Conservation (phyloP, 2,329 filamentous ascomycete genomes). For the Sphaerulina populicola region DNA sequence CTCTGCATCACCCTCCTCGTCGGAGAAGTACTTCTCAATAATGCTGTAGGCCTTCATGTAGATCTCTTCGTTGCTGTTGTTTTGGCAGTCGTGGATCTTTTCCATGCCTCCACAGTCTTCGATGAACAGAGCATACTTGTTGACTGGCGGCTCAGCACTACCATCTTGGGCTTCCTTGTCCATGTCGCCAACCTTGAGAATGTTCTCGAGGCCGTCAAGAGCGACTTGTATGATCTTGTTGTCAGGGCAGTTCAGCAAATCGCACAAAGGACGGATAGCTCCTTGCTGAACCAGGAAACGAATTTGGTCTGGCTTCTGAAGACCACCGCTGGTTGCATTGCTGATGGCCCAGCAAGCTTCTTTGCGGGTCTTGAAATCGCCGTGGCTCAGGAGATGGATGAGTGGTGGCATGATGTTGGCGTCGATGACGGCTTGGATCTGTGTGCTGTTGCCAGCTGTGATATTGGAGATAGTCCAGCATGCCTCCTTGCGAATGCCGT, state of each 20-base stretch:
- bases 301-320: constrained; percentile 98
- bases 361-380: constrained; percentile 97
- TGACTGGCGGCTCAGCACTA: constrained; percentile 65
- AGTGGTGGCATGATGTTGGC: constrained; percentile 93
- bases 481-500: constrained; percentile 97
- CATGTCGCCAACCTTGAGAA: constrained; percentile 97
- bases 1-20: constrained; percentile 80
- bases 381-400: constrained; percentile 91
- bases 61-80: constrained; percentile 99
- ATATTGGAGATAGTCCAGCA: constrained; percentile 99
- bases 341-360: constrained; percentile 99
- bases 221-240: constrained; percentile 99
- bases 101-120: constrained; percentile 99
- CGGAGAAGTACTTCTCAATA: constrained; percentile 99
- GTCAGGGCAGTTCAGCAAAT: constrained; percentile 89
- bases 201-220: constrained; percentile 95
- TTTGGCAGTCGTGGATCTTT: constrained; percentile 99
- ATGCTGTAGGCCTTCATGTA: constrained; percentile 99
- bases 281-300: constrained; percentile 87
- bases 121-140: constrained; percentile 95
- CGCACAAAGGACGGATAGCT: constrained; percentile 95
- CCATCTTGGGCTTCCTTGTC: constrained; percentile 84
- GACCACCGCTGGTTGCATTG: constrained; percentile 91
- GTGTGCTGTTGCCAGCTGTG: constrained; percentile 92
- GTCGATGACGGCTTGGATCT: constrained; percentile 95